Conservation (phyloP, 2,329 filamentous ascomycete species). For the Tolypocladium nubicola region DNA sequence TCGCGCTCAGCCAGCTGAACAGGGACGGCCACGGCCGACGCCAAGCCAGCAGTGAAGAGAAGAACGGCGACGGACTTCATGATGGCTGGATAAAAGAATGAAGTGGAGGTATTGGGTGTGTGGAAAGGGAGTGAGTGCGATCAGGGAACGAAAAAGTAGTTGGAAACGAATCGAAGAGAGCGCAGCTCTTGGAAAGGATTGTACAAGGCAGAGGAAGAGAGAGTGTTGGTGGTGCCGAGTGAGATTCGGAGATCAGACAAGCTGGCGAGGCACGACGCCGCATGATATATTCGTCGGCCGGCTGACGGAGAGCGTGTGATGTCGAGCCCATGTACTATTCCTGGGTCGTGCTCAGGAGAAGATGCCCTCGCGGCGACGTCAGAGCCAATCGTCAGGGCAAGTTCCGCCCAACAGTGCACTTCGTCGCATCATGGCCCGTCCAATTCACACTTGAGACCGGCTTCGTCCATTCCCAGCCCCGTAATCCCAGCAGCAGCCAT, state of each 20-base stretch:
- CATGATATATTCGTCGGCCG: neutral
- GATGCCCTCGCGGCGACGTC: neutral
- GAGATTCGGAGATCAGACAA: neutral
- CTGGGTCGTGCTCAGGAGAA: neutral
- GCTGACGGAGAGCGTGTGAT: neutral
- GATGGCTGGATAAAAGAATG: conserved; percentile 2
- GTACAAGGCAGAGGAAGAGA: conserved; percentile 2
- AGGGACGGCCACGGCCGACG: conserved; percentile 16
- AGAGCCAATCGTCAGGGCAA: neutral
- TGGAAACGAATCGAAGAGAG: conserved; percentile 14
- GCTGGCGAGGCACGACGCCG: neutral
- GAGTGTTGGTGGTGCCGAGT: conserved; percentile 3
- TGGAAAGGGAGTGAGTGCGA: neutral
- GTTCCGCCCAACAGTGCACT: neutral
- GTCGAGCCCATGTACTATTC: neutral
- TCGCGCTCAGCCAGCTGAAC: conserved; percentile 8
- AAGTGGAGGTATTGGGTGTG: neutral
- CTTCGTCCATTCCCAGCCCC: conserved; percentile 4
- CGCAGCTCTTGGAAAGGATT: conserved; percentile 15
- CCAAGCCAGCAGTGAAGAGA: conserved; percentile 18
- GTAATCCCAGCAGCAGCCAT: neutral
- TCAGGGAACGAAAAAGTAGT: conserved; percentile 2
- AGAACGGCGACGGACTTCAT: conserved; percentile 19
- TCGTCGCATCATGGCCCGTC: neutral
- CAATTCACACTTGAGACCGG: conserved; percentile 9